Evolutionary conservation across 2,329 filamentous ascomycete species (phyloP), one percentile per base, ranked within the genome.

Genomic region (Phyllosticta citrichinensis): DNA sequence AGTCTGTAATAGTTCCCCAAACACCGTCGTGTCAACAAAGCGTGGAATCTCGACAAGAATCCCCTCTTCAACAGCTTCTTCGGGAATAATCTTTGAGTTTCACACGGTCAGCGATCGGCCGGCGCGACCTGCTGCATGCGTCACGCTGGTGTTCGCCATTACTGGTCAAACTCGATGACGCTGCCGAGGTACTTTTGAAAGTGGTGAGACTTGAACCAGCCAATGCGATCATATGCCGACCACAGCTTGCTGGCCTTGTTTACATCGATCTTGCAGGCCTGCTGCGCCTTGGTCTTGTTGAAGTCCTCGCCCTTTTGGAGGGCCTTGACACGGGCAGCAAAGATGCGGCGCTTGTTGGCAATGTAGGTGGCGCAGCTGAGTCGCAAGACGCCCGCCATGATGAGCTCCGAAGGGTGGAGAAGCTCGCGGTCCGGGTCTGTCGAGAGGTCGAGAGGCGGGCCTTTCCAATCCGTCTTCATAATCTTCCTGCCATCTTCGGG

Each of bases 241-340:
- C 91, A 96, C 55, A 97, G 80, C 74, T 93, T 93, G 66, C 90
- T 95, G 2, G 92, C 91, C 79, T 97, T 97, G 80, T 97, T 97
- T 72, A 97, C 93, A 69, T 97, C 93, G 65, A 97, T 96, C 79
- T 95, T 95, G 81, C 91, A 96, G n/a, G 90, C 91, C 73, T 96
- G 89, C 74, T 97, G 93, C 5, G 91, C 91, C 71, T 96, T 90
- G 1, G 93, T 97, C 82, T 96, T 96, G 72, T 90, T 87, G 73
- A 96, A 97, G 69, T 92, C 88, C 74, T 95, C 94, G 70, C 83
- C 82, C 40, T 84, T 85, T 61, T 78, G 75, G 47, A 85, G 76
- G 2, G 86, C 83, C 63, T 87, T 83, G 35, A 93, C 82, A 51
- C 89, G 85, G 56, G 85, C 85, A 60, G 87, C 80, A 73, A 97